phyloP scores from a whole-genome alignment of 1,284 basidiomycete genomes.

The Mycosarcoma mackinlayi region DNA sequence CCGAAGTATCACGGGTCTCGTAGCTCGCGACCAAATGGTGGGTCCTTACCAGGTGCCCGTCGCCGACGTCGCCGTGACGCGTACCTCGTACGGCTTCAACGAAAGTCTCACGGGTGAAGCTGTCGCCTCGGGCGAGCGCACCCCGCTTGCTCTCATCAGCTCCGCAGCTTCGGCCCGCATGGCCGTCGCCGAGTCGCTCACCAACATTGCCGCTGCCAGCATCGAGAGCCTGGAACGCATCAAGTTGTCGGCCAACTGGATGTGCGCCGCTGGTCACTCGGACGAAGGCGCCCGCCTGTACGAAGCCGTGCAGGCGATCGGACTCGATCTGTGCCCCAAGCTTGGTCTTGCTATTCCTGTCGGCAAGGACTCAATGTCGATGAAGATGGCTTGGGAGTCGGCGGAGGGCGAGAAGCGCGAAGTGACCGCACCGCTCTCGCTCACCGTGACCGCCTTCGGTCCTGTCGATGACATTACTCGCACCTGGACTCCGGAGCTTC shows the following conservation, averaged over 20 bases:
- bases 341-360: slow-evolving; percentile 95
- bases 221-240: slow-evolving; percentile 79
- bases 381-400: slow-evolving; percentile 92
- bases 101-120: slow-evolving; percentile 81
- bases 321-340: slow-evolving; percentile 92
- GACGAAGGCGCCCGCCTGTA: slow-evolving; percentile 92
- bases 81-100: slow-evolving; percentile 91
- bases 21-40: slow-evolving; percentile 97
- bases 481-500: slow-evolving; percentile 93
- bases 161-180: slow-evolving; percentile 92
- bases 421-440: slow-evolving; percentile 88
- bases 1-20: slow-evolving; percentile 90
- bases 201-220: slow-evolving; percentile 87
- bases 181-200: slow-evolving; percentile 93
- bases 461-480: slow-evolving; percentile 80
- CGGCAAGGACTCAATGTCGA: slow-evolving; percentile 99
- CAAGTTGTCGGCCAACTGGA: slow-evolving; percentile 99
- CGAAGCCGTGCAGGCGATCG: slow-evolving; percentile 90
- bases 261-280: slow-evolving; percentile 90
- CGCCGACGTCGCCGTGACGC: slow-evolving; percentile 95
- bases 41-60: slow-evolving; percentile 99
- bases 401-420: slow-evolving; percentile 75
- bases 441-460: slow-evolving; percentile 95
- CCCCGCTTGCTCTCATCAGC: slow-evolving; percentile 86
- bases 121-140: slow-evolving; percentile 97